A percentile compares a stretch with the other conserved stretches of the same genome.
Conservation (phyloP, 2,329 filamentous ascomycete genomes). For the Fusarium sp. region DNA sequence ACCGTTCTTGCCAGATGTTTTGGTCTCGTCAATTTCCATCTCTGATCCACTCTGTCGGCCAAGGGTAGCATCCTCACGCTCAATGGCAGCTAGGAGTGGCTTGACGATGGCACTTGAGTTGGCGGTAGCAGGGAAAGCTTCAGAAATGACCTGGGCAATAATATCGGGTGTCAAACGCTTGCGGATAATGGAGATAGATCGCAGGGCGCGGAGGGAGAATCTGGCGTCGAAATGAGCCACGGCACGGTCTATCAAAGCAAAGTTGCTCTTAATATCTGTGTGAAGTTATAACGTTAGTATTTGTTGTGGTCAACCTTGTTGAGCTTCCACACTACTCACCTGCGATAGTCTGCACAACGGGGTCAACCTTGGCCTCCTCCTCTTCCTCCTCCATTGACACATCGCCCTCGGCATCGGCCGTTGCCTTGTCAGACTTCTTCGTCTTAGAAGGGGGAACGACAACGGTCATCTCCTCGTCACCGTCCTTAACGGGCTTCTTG, state of each 20-base stretch:
- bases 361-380: constrained; percentile 69
- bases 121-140: constrained; percentile 76
- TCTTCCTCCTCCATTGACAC: constrained; percentile 75
- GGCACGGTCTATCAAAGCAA: constrained; percentile 89
- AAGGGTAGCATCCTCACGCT: constrained; percentile 73
- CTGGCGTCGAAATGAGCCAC: constrained; percentile 93
- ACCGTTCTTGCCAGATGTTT: constrained; percentile 64
- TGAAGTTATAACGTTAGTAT: constrained; percentile 37
- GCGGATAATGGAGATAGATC: constrained; percentile 94
- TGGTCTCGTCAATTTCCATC: constrained; percentile 79
- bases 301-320: constrained; percentile 4
- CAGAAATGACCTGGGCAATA: constrained; percentile 81
- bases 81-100: constrained; percentile 77
- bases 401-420: constrained; percentile 75
- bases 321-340: constrained; percentile 58
- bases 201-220: constrained; percentile 92
- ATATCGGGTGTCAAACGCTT: constrained; percentile 89
- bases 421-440: constrained; percentile 67
- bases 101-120: constrained; percentile 75
- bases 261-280: constrained; percentile 94
- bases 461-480: constrained; percentile 83
- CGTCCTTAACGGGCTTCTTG: constrained; percentile 74
- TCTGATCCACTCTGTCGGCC: constrained; percentile 68
- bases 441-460: constrained; percentile 80
- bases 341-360: constrained; percentile 69